Percentiles rank a stretch among this genome's conserved stretches.
phyloP scores from a whole-genome alignment of 2,329 filamentous ascomycete species.

The Verticillium nubilum region DNA sequence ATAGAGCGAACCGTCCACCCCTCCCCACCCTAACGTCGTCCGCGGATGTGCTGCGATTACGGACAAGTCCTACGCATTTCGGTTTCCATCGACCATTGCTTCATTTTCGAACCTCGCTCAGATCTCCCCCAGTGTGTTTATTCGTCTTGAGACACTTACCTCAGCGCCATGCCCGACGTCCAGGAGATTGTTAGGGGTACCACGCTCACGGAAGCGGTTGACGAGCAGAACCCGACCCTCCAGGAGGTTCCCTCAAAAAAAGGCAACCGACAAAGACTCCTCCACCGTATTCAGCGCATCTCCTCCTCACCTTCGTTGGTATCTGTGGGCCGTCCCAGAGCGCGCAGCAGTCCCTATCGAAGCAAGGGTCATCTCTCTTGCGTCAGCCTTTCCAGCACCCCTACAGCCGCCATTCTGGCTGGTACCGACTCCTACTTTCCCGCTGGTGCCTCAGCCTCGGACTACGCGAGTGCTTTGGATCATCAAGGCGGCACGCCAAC shows the following conservation, averaged over 20 bases:
- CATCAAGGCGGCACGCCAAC: constrained; percentile 32
- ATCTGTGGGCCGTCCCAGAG: constrained; percentile 56
- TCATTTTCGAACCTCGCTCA: background rate
- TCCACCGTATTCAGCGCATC: constrained; percentile 74
- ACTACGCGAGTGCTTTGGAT: constrained; percentile 26
- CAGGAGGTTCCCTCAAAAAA: constrained; percentile 43
- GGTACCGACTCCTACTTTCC: constrained; percentile 19
- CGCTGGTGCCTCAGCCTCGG: constrained; percentile 19
- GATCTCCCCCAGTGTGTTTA: no score
- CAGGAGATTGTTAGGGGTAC: constrained; percentile 1
- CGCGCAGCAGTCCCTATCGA: constrained; percentile 64
- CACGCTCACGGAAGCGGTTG: constrained; percentile 14
- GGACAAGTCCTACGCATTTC: background rate
- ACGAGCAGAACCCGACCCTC: constrained; percentile 17
- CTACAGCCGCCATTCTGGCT: constrained; percentile 21
- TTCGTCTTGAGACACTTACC: background rate
- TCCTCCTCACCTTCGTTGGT: constrained; percentile 72
- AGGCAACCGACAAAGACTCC: constrained; percentile 63
- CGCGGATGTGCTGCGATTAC: background rate
- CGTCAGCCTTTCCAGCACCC: constrained; percentile 42
- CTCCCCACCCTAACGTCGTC: background rate
- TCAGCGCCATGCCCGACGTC: constrained; percentile 7
- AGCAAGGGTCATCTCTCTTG: constrained; percentile 46
- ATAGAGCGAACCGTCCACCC: constrained; percentile 8
- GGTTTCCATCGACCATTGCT: background rate